Conservation (phyloP, 148 eudicot genomes). For the Vaccinium darrowii region DNA sequence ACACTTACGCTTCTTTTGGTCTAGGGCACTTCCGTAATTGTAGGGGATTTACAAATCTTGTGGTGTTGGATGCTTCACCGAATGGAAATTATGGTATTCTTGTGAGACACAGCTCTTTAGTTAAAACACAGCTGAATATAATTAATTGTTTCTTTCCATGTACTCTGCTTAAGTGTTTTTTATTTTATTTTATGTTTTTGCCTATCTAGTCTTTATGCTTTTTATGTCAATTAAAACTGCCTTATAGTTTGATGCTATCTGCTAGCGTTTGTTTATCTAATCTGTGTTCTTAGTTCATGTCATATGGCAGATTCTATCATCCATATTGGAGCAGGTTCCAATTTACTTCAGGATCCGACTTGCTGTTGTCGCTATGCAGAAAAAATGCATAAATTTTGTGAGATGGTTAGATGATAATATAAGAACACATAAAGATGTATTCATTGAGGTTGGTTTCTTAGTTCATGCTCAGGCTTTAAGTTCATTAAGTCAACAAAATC, state of each 20-base stretch:
- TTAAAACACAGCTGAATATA: not conserved
- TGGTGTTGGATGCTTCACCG: not conserved
- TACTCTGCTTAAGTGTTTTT: not conserved
- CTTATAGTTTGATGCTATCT: not conserved
- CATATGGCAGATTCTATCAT: not conserved
- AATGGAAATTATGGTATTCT: not conserved
- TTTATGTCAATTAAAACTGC: not conserved
- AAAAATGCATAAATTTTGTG: constrained; percentile 8
- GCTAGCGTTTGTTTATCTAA: not conserved
- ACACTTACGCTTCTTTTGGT: too few species aligned
- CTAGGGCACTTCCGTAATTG: not conserved
- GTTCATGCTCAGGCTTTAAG: not conserved
- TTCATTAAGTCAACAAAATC: not conserved
- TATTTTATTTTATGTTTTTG: not conserved
- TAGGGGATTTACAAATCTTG: not conserved
- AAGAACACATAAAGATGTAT: constrained; percentile 7
- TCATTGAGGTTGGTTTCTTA: constrained; percentile 7
- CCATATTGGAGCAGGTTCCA: constrained; percentile 6
- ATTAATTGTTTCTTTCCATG: not conserved
- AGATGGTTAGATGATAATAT: constrained; percentile 6
- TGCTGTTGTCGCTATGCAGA: constrained; percentile 4
- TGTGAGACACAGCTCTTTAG: not conserved
- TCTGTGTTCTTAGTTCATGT: not conserved
- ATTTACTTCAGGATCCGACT: constrained; percentile 5
- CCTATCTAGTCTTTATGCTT: too few species aligned